A percentile compares a stretch with the other conserved stretches of the same genome.
phyloP scores from a whole-genome alignment of 2,329 filamentous ascomycete species.

The Fusarium coffeatum region DNA sequence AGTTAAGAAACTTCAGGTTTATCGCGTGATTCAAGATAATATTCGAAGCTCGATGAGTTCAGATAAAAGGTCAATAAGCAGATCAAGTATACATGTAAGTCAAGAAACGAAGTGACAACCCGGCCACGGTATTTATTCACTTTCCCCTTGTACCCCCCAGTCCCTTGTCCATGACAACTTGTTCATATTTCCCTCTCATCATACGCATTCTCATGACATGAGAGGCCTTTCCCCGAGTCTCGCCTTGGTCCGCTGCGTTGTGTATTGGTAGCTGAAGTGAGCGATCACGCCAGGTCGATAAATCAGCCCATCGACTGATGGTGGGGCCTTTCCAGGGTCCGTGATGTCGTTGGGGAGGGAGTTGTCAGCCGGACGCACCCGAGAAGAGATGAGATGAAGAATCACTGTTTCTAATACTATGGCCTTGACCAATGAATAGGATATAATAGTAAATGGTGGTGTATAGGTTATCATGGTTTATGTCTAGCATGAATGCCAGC shows the following conservation, averaged over 20 bases:
- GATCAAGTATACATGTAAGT: constrained; percentile 27
- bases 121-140: constrained; percentile 43
- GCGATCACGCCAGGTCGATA: constrained; percentile 47
- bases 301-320: constrained; percentile 48
- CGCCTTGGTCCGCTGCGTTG: constrained; percentile 44
- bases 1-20: constrained; percentile 1
- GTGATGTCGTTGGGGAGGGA: constrained; percentile 32
- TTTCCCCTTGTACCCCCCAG: constrained; percentile 14
- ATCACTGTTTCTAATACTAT: not conserved
- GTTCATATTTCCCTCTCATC: constrained; percentile 12
- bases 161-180: constrained; percentile 28
- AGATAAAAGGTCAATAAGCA: not conserved
- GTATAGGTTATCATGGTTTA: not conserved
- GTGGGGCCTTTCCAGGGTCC: constrained; percentile 44
- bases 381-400: constrained; percentile 17
- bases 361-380: constrained; percentile 44
- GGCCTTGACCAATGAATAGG: rapidly evolving
- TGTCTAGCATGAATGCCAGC: not conserved
- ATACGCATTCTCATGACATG: constrained; percentile 27
- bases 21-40: not conserved
- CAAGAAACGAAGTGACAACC: constrained; percentile 6
- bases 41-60: not conserved
- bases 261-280: constrained; percentile 36
- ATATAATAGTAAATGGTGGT: too few species aligned
- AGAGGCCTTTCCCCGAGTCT: constrained; percentile 41